These are phyloP conservation scores for Hypocrella siamensis DNA, from an alignment of 2,329 filamentous ascomycete species.

Conservation along the genomic window DNA sequence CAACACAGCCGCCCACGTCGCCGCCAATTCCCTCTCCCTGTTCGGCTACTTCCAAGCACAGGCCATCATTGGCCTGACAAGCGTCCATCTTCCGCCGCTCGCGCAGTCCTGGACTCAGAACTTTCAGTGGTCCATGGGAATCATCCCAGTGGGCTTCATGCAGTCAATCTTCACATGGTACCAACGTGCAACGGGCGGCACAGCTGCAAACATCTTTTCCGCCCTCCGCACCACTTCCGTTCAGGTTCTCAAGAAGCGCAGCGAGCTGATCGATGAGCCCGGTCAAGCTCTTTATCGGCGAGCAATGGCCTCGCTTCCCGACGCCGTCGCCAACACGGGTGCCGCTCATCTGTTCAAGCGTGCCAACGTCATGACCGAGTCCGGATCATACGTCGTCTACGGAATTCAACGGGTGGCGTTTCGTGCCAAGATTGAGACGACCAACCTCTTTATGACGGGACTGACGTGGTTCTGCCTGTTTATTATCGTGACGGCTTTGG, in stretches of 20 bases:
- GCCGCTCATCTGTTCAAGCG: conserved; percentile 21
- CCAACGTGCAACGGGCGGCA: conserved; percentile 78
- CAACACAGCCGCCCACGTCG: conserved; percentile 85
- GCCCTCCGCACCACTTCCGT: conserved; percentile 60
- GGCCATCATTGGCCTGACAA: conserved; percentile 73
- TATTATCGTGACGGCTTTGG: conserved; percentile 55
- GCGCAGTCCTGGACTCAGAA: conserved; percentile 89
- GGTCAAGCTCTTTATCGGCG: conserved; percentile 31
- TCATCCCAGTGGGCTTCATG: conserved; percentile 70
- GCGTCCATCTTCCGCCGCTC: conserved; percentile 67
- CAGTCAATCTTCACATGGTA: conserved; percentile 88
- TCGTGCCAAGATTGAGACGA: conserved; percentile 65
- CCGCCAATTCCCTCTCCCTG: conserved; percentile 77
- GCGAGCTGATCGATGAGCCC: conserved; percentile 20
- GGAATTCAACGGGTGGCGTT: conserved; percentile 86
- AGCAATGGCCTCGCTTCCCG: conserved; percentile 31
- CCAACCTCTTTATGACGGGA: conserved; percentile 86
- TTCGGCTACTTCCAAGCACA: conserved; percentile 90
- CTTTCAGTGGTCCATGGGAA: conserved; percentile 95
- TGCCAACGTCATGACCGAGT: conserved; percentile 30
- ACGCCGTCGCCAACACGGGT: conserved; percentile 19
- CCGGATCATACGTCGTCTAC: conserved; percentile 46
- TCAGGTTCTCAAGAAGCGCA: conserved; percentile 58
- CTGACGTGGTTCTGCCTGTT: conserved; percentile 79
- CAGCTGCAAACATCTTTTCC: conserved; percentile 63